Conservation (phyloP, 768 basidiomycete species). For the Mycena haematopus region DNA sequence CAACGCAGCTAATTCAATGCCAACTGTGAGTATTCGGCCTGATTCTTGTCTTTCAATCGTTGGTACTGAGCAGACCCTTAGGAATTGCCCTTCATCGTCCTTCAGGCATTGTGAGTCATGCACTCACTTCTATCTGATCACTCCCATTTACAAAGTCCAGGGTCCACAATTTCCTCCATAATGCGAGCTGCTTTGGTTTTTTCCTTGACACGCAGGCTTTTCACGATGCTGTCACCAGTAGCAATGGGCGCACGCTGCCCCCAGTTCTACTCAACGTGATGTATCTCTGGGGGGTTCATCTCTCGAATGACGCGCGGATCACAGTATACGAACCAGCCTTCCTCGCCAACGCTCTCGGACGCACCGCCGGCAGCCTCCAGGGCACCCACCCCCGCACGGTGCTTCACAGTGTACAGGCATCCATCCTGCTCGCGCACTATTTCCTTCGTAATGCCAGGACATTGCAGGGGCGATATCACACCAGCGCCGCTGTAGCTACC, state of each 20-base stretch:
- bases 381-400: slow-evolving; percentile 40
- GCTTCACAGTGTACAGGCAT: slow-evolving; percentile 43
- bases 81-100: slow-evolving; percentile 27
- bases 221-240: slow-evolving; percentile 34
- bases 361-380: slow-evolving; percentile 37
- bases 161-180: slow-evolving; percentile 41
- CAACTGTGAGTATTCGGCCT: slow-evolving; percentile 9
- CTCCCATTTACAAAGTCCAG: neutral
- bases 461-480: slow-evolving; percentile 51
- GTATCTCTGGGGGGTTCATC: slow-evolving; percentile 34
- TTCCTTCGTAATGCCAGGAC: slow-evolving; percentile 49
- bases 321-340: slow-evolving; percentile 38
- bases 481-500: slow-evolving; percentile 44
- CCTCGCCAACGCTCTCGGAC: slow-evolving; percentile 42
- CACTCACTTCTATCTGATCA: neutral
- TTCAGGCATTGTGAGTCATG: slow-evolving; percentile 22
- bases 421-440: slow-evolving; percentile 51
- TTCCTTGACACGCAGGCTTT: slow-evolving; percentile 54
- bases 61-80: neutral
- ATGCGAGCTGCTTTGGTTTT: slow-evolving; percentile 48
- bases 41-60: neutral
- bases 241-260: slow-evolving; percentile 19
- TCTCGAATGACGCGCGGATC: slow-evolving; percentile 34
- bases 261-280: slow-evolving; percentile 38
- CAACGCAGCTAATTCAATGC: slow-evolving; percentile 3